phyloP scores from a whole-genome alignment of 1,139 yeast genomes.

The Blastobotrys illinoisensis region DNA sequence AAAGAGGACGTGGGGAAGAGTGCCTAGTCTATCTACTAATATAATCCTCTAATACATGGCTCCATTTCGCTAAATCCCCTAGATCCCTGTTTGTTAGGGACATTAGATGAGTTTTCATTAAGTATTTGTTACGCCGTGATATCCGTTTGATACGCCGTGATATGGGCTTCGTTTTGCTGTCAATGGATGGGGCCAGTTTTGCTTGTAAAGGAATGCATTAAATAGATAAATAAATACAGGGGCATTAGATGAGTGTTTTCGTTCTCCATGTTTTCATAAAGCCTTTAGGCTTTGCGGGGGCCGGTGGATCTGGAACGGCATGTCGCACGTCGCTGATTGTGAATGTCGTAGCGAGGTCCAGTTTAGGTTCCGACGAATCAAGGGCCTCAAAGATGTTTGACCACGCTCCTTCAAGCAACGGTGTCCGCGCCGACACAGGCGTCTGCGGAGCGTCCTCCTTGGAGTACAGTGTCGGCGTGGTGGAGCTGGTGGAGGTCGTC shows the following conservation, averaged over 20 bases:
- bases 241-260: not conserved
- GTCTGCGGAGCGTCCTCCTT: not conserved
- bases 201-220: not conserved
- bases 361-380: not conserved
- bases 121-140: too few relatives aligned
- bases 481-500: not conserved
- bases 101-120: too few relatives aligned
- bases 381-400: not conserved
- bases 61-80: too few relatives aligned
- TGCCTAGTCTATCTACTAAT: not conserved
- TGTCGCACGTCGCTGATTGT: not conserved
- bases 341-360: not conserved
- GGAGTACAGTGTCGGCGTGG: not conserved
- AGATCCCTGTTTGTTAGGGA: too few relatives aligned
- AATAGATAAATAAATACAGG: not conserved
- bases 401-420: not conserved
- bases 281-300: not conserved
- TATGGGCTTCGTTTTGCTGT: too few relatives aligned
- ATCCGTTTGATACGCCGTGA: too few relatives aligned
- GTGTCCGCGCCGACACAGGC: not conserved
- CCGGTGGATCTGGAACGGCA: not conserved
- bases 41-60: too few relatives aligned
- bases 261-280: not conserved
- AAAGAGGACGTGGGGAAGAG: constrained; percentile 52
- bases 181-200: too few relatives aligned